Conservation (phyloP, 164 flowering plant species). For the Liquidambar formosana region DNA sequence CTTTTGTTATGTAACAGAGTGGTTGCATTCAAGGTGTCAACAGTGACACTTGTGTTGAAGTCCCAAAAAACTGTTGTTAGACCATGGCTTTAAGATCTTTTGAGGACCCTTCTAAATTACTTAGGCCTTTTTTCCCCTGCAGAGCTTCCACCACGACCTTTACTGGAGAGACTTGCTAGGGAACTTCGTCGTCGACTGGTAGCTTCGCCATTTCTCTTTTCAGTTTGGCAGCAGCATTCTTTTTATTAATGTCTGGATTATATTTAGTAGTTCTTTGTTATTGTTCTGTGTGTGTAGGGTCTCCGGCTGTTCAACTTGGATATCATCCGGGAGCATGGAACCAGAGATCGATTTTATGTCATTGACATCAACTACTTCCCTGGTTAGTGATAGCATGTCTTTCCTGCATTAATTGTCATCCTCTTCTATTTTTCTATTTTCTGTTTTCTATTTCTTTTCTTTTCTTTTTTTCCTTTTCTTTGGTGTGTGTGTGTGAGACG, state of each 20-base stretch:
- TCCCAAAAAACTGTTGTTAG: neutral
- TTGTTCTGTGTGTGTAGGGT: slow-evolving; percentile 39
- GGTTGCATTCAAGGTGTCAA: too few relatives aligned
- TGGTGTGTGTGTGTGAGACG: too few relatives aligned
- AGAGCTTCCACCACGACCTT: slow-evolving; percentile 94
- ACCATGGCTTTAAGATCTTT: neutral
- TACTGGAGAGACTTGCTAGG: slow-evolving; percentile 82
- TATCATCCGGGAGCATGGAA: slow-evolving; percentile 61
- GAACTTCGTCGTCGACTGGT: slow-evolving; percentile 89
- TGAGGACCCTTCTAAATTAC: neutral
- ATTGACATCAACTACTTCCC: slow-evolving; percentile 76
- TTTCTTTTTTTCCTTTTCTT: too few relatives aligned
- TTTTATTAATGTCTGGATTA: neutral
- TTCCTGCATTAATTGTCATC: neutral
- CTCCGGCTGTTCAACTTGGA: slow-evolving; percentile 64
- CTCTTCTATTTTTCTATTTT: neutral
- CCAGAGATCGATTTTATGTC: slow-evolving; percentile 51
- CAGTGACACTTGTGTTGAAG: neutral
- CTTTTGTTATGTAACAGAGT: too few relatives aligned
- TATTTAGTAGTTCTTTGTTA: neutral
- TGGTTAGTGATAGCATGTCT: slow-evolving; percentile 33
- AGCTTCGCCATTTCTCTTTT: slow-evolving; percentile 8
- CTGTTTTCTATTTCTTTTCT: too few relatives aligned
- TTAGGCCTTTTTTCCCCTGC: slow-evolving; percentile 17
- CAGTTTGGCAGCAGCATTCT: neutral